Evolutionary conservation across 495 filamentous ascomycete genomes (phyloP).

Genomic region (Margaritispora aquatica): DNA sequence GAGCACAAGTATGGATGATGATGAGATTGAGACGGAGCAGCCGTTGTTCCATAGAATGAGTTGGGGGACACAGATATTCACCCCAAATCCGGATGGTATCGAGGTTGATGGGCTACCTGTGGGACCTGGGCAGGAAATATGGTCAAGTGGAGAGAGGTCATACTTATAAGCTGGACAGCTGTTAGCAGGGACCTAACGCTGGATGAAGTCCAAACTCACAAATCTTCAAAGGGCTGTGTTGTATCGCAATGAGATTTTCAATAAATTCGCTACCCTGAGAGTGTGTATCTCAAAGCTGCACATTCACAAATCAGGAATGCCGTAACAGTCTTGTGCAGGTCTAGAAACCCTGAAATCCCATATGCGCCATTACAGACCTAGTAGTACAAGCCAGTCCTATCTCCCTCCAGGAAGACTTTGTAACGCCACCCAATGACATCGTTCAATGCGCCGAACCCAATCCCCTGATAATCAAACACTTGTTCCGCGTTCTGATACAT

Average conservation of each 20-base stretch:
- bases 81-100: slow-evolving; percentile 10
- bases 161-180: background rate
- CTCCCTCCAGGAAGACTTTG: background rate
- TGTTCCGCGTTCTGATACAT: background rate
- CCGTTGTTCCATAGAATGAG: slow-evolving; percentile 9
- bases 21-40: no score
- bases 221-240: no score
- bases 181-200: background rate
- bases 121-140: slow-evolving; percentile 14
- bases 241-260: background rate
- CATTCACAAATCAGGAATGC: background rate
- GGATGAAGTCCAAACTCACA: no score
- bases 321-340: background rate
- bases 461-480: background rate
- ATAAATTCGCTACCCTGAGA: background rate
- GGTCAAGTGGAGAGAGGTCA: slow-evolving; percentile 13
- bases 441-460: slow-evolving; percentile 7
- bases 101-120: slow-evolving; percentile 23
- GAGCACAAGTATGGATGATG: slow-evolving; percentile 1
- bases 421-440: slow-evolving; percentile 14
- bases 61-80: slow-evolving; percentile 22
- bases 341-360: background rate
- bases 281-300: background rate
- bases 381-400: background rate
- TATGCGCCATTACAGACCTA: background rate